These are phyloP conservation scores for Phialocephala sp. DNA, from an alignment of 2,329 filamentous ascomycete genomes.

Conservation along the genomic window DNA sequence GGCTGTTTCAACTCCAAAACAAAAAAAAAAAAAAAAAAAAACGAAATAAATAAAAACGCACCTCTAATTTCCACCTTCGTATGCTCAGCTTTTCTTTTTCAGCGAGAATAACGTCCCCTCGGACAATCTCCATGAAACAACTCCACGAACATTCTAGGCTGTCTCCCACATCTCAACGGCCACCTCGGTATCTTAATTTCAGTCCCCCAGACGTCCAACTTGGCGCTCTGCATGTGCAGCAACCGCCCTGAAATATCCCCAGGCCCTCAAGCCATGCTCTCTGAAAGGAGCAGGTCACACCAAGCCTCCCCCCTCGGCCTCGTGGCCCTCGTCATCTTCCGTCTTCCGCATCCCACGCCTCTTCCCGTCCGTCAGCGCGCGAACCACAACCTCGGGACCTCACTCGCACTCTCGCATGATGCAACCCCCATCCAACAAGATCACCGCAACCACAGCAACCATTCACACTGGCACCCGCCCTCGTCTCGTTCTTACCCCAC, in stretches of 20 bases:
- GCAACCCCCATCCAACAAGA: not conserved
- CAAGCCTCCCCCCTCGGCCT: not conserved
- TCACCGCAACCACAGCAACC: not conserved
- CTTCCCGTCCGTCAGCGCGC: not conserved
- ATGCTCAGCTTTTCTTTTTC: not conserved
- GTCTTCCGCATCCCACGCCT: not conserved
- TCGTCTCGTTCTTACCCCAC: not conserved
- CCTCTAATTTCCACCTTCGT: constrained; percentile 2
- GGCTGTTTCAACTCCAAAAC: not conserved
- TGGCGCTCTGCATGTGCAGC: too few species aligned
- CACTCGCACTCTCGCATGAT: not conserved
- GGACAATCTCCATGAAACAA: not conserved
- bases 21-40: not conserved
- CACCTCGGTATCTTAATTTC: too few species aligned
- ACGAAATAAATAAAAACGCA: not conserved
- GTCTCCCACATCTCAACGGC: too few species aligned
- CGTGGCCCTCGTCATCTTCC: not conserved
- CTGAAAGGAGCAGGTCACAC: not conserved
- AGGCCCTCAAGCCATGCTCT: too few species aligned
- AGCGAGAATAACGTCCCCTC: not conserved
- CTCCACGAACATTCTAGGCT: not conserved
- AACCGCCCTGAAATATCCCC: too few species aligned
- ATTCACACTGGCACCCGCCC: not conserved
- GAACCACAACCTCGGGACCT: not conserved
- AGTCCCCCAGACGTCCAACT: too few species aligned